phyloP scores from a whole-genome alignment of 441 rosid species.

The Metrosideros polymorpha region DNA sequence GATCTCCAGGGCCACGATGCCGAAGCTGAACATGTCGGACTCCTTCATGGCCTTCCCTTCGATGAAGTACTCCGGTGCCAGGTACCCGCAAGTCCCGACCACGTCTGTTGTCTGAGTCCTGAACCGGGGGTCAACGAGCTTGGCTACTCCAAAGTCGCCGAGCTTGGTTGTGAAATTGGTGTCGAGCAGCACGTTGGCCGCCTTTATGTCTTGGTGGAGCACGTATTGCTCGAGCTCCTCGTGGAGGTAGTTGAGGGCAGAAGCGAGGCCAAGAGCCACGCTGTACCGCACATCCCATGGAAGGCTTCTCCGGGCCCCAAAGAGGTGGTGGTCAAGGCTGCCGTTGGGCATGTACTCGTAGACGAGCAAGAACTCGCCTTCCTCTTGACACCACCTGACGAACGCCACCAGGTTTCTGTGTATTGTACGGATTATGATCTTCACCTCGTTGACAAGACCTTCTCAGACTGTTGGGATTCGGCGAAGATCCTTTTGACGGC shows the following conservation, averaged over 20 bases:
- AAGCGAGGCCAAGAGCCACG: background rate
- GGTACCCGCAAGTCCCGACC: background rate
- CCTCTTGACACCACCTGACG: background rate
- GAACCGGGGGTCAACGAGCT: background rate
- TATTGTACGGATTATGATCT: background rate
- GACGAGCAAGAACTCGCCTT: background rate
- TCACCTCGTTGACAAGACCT: background rate
- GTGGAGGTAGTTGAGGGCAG: background rate
- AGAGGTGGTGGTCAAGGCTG: background rate
- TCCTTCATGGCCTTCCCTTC: background rate
- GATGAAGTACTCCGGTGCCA: background rate
- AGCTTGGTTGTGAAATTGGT: background rate
- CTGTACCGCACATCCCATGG: background rate
- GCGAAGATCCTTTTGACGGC: background rate
- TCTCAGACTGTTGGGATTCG: background rate
- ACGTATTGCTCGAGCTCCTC: background rate
- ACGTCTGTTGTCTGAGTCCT: background rate
- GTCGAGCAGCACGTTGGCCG: background rate
- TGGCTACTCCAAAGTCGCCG: background rate
- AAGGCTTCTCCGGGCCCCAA: background rate
- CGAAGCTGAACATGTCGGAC: background rate
- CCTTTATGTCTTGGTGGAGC: background rate
- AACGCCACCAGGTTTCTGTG: background rate
- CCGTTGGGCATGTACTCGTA: background rate
- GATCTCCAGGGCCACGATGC: background rate